Conservation (phyloP, 176 grass and related monocot species). For the Ensete glaucum region DNA sequence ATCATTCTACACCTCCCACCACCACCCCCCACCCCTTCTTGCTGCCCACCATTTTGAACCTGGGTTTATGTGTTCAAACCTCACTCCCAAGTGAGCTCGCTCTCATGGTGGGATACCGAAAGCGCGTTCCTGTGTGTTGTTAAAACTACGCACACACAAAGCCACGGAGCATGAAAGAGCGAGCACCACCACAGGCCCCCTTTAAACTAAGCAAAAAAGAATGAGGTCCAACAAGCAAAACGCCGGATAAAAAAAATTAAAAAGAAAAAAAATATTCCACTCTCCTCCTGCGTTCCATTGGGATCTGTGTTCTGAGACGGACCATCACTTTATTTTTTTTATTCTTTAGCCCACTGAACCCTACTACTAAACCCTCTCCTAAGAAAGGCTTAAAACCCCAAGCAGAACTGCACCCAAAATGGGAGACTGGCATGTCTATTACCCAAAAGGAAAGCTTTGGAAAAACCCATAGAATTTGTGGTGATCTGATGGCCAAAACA, state of each 20-base stretch:
- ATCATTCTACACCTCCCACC: too few species aligned
- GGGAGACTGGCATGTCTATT: slow-evolving; percentile 5
- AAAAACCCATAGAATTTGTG: slow-evolving; percentile 6
- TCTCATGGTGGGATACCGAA: neutral
- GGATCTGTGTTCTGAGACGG: slow-evolving; percentile 66
- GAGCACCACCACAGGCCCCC: slow-evolving; percentile 6
- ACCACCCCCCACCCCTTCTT: slow-evolving; percentile 32
- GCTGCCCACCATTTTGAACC: slow-evolving; percentile 49
- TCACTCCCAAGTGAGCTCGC: neutral
- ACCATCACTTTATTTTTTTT: neutral
- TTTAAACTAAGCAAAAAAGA: slow-evolving; percentile 99
- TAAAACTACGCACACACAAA: neutral
- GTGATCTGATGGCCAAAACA: neutral
- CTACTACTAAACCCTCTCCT: neutral
- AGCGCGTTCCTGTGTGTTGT: neutral
- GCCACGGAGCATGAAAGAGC: slow-evolving; percentile 18
- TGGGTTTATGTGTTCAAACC: slow-evolving; percentile 37
- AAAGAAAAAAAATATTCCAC: too few species aligned
- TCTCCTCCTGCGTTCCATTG: slow-evolving; percentile 21
- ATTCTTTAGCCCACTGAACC: slow-evolving; percentile 14
- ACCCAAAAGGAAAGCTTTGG: slow-evolving; percentile 15
- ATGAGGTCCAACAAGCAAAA: slow-evolving; percentile 55
- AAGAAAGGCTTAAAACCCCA: neutral
- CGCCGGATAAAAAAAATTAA: slow-evolving; percentile 28
- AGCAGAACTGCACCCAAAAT: neutral